Conservation (phyloP, 2,329 filamentous ascomycete genomes). For the Sodiomyces alkalinus region DNA sequence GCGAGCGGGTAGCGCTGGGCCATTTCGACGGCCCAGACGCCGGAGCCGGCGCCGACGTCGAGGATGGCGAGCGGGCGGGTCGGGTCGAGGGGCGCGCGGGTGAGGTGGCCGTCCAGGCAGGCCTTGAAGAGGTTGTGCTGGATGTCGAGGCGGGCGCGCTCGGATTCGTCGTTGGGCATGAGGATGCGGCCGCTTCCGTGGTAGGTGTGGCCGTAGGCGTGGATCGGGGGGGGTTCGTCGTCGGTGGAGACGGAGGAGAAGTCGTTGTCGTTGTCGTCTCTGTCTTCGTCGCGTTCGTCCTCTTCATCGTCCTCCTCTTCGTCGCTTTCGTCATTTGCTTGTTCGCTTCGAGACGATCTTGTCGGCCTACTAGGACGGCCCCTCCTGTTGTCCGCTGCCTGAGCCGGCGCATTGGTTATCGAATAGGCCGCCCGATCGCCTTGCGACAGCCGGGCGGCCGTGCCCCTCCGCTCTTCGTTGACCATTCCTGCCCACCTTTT, state of each 20-base stretch:
- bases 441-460: too few species aligned
- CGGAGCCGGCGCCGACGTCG: constrained; percentile 26
- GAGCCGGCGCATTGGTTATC: too few species aligned
- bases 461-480: too few species aligned
- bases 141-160: constrained; percentile 15
- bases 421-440: too few species aligned
- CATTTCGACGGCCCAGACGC: constrained; percentile 27
- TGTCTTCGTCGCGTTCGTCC: constrained; percentile 1
- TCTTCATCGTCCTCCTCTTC: background rate
- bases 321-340: background rate
- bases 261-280: constrained; percentile 10
- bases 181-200: constrained; percentile 19
- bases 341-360: too few species aligned
- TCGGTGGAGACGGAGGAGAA: constrained; percentile 17
- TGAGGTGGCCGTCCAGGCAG: constrained; percentile 16
- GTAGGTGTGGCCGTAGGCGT: constrained; percentile 19
- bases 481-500: too few species aligned
- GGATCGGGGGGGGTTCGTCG: constrained; percentile 17
- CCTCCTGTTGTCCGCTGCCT: too few species aligned
- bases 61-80: constrained; percentile 15
- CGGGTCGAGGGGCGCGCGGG: constrained; percentile 14
- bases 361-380: too few species aligned
- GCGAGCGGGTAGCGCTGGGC: constrained; percentile 22
- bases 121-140: constrained; percentile 20
- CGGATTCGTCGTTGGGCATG: constrained; percentile 18